Base-by-base conservation (phyloP, 768 basidiomycete species). In the Trametes cubensis region DNA sequence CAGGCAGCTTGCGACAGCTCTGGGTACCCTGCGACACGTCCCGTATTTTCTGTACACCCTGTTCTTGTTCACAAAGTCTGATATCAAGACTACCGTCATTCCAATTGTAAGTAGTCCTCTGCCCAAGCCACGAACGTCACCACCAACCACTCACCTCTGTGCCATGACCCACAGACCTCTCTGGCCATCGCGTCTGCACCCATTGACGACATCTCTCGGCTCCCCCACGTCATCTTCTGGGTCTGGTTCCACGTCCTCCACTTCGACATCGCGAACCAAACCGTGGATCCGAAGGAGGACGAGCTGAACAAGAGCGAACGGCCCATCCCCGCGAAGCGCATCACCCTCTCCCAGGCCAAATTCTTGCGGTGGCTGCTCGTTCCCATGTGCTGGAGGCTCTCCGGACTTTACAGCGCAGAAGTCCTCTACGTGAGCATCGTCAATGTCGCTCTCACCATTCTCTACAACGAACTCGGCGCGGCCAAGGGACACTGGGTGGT, bases 11-110 rank as follows among this genome's bases (percentile, higher is more conserved):
- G 28, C 28, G 28, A 28, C 4, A 28, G 28, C 3, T 7, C 7
- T 28, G 28, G 4, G 28, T 7, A 28, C 28, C 7, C 28, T 28
- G 28, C 28, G 28, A 28, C 4, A 28, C 28, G 7, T 28, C 28
- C 28, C 28, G 7, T 7, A 28, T n/a, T 38, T 55, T 15, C 55
- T 42, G n/a, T 48, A 28, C 40, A 69, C 65, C 0, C 18, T 58
- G 11, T 78, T 75, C 56, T 75, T 80, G 34, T 81, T 82, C 71
- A 78, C 75, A 21, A 76, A 77, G 63, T 77, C 80, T 14, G 82
- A 83, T 63, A 74, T 81, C 62, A 73, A 78, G 57, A 81, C 81
- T 0, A 79, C 76, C 2, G 57, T 83, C 3, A 68, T 83, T 28
- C 82, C 82, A 1, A 76, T 82, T 58, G 82, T 82, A 61, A 62